Base-by-base conservation (phyloP, 2,329 filamentous ascomycete species). In the Aspergillus novofumigatus region DNA sequence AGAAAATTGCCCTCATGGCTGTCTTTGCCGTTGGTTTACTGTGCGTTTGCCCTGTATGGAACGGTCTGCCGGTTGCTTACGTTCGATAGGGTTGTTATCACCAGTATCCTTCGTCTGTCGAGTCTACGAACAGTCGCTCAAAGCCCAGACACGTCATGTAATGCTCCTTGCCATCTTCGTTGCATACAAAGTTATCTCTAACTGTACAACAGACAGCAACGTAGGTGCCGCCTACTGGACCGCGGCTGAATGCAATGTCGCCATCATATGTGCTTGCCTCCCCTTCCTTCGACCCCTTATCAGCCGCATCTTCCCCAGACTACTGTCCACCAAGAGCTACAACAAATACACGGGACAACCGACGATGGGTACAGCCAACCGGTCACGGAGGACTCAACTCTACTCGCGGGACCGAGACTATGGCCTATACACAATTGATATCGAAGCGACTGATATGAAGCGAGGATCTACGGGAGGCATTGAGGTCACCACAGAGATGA, bases 171-270 rank as follows among this genome's bases (percentile, higher is more conserved):
- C 32, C 23, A 21, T n/a, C 3, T 49, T 11, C 2, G 14, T 20
- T n/a, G 23, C 3, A 23, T 23, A 6, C 35, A 32, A 14, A 25
- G 38, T 35, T 11, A 56, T 42, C 29, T 52, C 10, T 29, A 14
- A 52, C 48, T 8, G 8, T 29, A 29, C 7, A 47, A 38, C 20
- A 58, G 55, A 53, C 53, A 67, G 60, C 61, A 72, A 71, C 47
- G 69, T 74, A 20, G 67, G 60, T 32, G 73, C 77, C 35, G 75
- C 78, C 64, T 77, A 77, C 59, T 77, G 75, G 75, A 75, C 74
- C 4, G 70, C 75, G 5, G 74, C 75, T 42, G 75, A 77, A 61
- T 70, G 72, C 63, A 77, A 77, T 56, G 67, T 76, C 45, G 73
- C 71, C 35, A 77, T 77, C 41, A 72, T 77, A 45, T 76, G 73